Conservation (phyloP, 345 rosid genomes). For the Populus nigra region DNA sequence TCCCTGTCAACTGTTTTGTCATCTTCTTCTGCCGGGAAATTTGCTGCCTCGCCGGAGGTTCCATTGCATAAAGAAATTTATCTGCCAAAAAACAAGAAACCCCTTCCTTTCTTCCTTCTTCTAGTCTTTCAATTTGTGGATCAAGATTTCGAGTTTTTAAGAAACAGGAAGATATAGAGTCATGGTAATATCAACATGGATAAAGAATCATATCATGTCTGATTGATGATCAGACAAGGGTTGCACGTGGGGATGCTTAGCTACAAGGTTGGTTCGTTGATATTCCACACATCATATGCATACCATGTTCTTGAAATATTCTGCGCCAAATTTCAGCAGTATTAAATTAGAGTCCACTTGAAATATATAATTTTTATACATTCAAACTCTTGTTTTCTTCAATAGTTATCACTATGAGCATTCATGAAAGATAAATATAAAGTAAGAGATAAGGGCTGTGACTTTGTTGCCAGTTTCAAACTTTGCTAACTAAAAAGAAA, state of each 20-base stretch:
- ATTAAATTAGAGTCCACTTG: constrained; percentile 4
- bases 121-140: not conserved
- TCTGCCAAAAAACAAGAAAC: not conserved
- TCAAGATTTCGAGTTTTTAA: not conserved
- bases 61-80: constrained; percentile 10
- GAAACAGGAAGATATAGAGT: not conserved
- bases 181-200: not conserved
- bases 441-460: not conserved
- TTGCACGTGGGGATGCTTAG: not conserved
- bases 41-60: constrained; percentile 30
- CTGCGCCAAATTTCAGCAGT: not conserved
- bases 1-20: constrained; percentile 66
- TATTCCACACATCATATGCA: not conserved
- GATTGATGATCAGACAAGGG: constrained; percentile 2
- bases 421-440: not conserved
- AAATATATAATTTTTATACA: not conserved
- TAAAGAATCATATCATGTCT: not conserved
- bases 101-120: not conserved
- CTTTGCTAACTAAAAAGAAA: not conserved
- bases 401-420: not conserved
- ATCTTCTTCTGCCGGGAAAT: constrained; percentile 48
- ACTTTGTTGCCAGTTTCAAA: not conserved
- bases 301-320: constrained; percentile 5
- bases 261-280: not conserved
- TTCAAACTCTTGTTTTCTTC: not conserved